Evolutionary conservation across 371 early-diverging fungal genomes (phyloP).

Genomic region (Mucor lusitanicus): DNA sequence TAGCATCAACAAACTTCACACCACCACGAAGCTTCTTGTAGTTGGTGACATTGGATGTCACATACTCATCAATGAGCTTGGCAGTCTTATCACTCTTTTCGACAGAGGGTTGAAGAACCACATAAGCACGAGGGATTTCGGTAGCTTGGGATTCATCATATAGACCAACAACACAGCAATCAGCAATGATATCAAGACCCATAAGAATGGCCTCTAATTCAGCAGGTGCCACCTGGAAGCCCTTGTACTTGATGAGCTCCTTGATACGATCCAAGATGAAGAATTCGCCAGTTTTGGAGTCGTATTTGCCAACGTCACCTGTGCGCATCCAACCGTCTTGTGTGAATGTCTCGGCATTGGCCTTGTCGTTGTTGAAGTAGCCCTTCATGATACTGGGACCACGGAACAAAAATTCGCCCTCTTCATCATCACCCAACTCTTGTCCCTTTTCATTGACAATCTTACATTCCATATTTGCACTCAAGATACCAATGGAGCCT

Average conservation of each 20-base stretch:
- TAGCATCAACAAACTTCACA: conserved; percentile 63
- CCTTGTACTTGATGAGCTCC: conserved; percentile 80
- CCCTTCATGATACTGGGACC: conserved; percentile 81
- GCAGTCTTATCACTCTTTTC: conserved; percentile 22
- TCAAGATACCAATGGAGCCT: conserved; percentile 71
- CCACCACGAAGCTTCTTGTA: conserved; percentile 86
- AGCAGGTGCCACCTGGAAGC: conserved; percentile 33
- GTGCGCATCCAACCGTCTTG: conserved; percentile 78
- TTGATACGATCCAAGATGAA: conserved; percentile 72
- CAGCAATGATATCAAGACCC: conserved; percentile 65
- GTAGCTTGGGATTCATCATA: conserved; percentile 60
- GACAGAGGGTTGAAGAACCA: conserved; percentile 55
- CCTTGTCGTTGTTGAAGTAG: conserved; percentile 68
- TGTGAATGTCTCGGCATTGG: conserved; percentile 69
- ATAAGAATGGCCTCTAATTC: conserved; percentile 82
- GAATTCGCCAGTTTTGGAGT: conserved; percentile 50
- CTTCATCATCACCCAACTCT: conserved; percentile 55
- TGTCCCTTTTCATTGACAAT: conserved; percentile 63
- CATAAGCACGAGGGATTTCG: conserved; percentile 78
- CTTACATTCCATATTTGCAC: conserved; percentile 68
- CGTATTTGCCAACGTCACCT: conserved; percentile 78
- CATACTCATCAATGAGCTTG: conserved; percentile 43
- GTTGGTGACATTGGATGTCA: conserved; percentile 63
- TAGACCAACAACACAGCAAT: conserved; percentile 75
- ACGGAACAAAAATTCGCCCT: conserved; percentile 65